Base-by-base conservation (phyloP, 2,329 filamentous ascomycete genomes). In the Pyricularia sp. region DNA sequence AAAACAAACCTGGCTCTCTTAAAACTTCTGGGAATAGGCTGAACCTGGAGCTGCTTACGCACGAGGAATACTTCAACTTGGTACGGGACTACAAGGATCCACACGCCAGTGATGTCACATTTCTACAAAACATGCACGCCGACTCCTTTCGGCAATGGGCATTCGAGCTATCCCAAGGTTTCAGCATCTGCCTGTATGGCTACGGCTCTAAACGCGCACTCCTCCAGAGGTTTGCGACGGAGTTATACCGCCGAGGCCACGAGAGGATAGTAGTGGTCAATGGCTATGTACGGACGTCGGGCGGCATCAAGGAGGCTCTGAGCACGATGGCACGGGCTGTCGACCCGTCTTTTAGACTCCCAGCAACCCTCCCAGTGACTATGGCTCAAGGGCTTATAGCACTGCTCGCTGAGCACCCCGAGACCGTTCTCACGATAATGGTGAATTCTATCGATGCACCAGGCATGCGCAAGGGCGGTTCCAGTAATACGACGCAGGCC, bases 11-110 rank as follows among this genome's bases (percentile, higher is more conserved):
- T 0, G 92, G 91, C 2, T 83, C 86, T 4, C 81, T 85, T 60
- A 93, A 93, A 75, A 96, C 93, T 0, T 97, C 93, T 1, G 89
- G 90, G 72, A 94, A 94, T 69, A 96, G 86, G 0, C 80, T 97
- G 5, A 86, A 88, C 4, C 79, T 96, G 40, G 80, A 85, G 4
- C 79, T 96, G 12, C 85, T 97, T 65, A 92, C 90, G 1, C 93
- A 97, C 71, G 93, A 97, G 65, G 91, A 97, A 73, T 99, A 94
- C 75, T 96, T 96, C 70, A 81, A 84, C 60, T 77, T 88, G 33
- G 79, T 90, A 33, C 82, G 84, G 44, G 78, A 82, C 44, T 85
- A 86, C 68, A 73, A 81, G 66, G 89, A 96, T 69, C 84, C 83
- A 0, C 93, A 96, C 73, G 78, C 79, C 40, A 76, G 81, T 2